Base-by-base conservation (phyloP, 495 filamentous ascomycete genomes). In the Neurospora tetraspora region DNA sequence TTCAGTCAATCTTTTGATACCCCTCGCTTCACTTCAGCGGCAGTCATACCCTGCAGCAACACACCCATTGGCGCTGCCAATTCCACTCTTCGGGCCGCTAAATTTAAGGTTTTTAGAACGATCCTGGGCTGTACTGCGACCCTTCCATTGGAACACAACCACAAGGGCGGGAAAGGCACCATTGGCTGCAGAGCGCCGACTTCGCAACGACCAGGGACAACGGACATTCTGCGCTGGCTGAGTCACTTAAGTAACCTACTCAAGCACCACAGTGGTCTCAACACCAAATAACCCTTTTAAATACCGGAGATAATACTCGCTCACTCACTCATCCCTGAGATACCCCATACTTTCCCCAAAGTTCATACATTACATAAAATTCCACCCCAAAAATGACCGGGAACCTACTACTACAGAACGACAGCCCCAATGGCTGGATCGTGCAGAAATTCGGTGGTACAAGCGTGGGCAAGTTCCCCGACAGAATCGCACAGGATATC, bases 371-470 rank as follows among this genome's bases (percentile, higher is more conserved):
- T 40, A 70, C 53, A 31, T 61, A 61, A 61, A 9, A 73, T 71
- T 74, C n/a, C 12, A 68, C 42, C 39, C 31, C 34, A 39, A 70
- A 53, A n/a, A 78, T 80, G 79, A 69, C 71, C n/a, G 68, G 69
- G 70, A 31, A 73, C 31, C 65, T 78, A 45, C 23, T 79, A 45
- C 23, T 79, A 59, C 78, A 78, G 45, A 86, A 86, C 73, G 61
- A 76, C 69, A 78, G 74, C 74, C 73, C 73, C 27, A 78, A 78
- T 16, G 83, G 85, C 72, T 94, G 92, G 91, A 82, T 94, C n/a
- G 91, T 96, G 31, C 92, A 95, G 76, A 96, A 94, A 78, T 94
- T 93, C 78, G 92, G 92, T 68, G 92, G 92, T 69, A 95, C 91
- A 31, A 93, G 91, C 71, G 81, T 83, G n/a, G 81, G 81, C 65